Base-by-base conservation (phyloP, 495 filamentous ascomycete species). In the Hypoxylon cercidicola region DNA sequence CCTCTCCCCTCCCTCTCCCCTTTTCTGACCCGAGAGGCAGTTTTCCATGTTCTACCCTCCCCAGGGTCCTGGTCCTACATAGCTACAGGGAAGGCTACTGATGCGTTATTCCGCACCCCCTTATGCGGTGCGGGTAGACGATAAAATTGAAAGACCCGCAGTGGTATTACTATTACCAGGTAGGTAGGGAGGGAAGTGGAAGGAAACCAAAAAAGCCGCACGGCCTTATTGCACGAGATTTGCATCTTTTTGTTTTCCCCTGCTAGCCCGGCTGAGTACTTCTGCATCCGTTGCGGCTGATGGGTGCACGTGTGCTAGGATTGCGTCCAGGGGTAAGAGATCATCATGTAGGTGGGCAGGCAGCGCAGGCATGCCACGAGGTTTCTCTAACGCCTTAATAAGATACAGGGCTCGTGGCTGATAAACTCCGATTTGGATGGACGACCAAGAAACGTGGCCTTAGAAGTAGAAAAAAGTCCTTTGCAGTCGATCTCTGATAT, bases 221-320 rank as follows among this genome's bases (percentile, higher is more conserved):
- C 58, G 43, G 43, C 37, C 44, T 25, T 18, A 49, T 56, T 15
- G 54, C 54, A 46, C 48, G 30, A 51, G 44, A 60, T 55, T 32
- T 50, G 41, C 53, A 21, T 44, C 43, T n/a, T 41, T 32, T 16
- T 39, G 13, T 6, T 44, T 46, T 46, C 48, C 16, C 34, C 47
- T 16, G 19, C 55, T 55, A 23, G 49, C 19, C 47, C 63, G 43
- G 56, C 32, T 56, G 51, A 56, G 63, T 61, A 47, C 46, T 60
- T 61, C 45, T 60, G 55, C 54, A 48, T 58, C 48, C 48, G 35
- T 68, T 68, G 64, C 65, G 65, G 60, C 60, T 68, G 60, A 64
- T 15, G 44, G 60, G 60, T 48, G 55, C 55, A 68, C 55, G 60
- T 64, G 59, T 55, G 45, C 20, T 45, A 60, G 59, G 65, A 63